Base-by-base conservation (phyloP, 2,329 filamentous ascomycete genomes). In the Alternaria arbusti region DNA sequence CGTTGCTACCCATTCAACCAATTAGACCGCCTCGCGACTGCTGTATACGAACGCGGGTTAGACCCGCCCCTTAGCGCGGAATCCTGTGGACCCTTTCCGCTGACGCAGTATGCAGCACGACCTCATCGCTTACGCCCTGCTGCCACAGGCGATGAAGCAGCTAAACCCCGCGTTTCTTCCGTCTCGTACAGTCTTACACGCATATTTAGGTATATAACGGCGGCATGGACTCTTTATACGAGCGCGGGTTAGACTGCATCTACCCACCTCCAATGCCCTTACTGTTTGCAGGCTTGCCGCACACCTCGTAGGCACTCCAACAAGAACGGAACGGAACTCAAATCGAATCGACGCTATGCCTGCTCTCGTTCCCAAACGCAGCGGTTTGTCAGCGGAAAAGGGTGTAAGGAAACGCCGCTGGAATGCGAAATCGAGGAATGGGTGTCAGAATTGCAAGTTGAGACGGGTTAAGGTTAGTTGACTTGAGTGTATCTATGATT, bases 361-460 rank as follows among this genome's bases (percentile, higher is more conserved):
- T 20, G 59, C 67, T 23, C 25, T 64, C 26, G 59, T 69, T 32
- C 50, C 67, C 44, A 57, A 46, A 11, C 32, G 30, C 7, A 40
- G 36, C 5, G 36, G 0, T 6, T 6, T 17, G n/a, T 40, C 36
- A 17, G n/a, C 36, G 15, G 9, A 40, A 17, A 40, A 40, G 36
- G 36, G 36, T 40, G 36, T 11, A 3, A 17, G 36, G 36, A 40
- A 40, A 40, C 36, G 36, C n/a, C 36, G 36, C 15, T 40, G 36
- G 36, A 40, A 88, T 66, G 84, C 78, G 22, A 88, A 88, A 68
- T 88, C 85, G 2, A 80, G 84, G 17, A 77, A 80, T 13, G 86
- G 86, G 2, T 88, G 86, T 66, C 82, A 82, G 4, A 88, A 88
- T 67, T 89, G 87, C 72, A 87, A 87, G 68, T 70, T 87, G 20